These are phyloP conservation scores for Magnolia officinalis DNA, from an alignment of 164 flowering plant species.

Conservation along the genomic window DNA sequence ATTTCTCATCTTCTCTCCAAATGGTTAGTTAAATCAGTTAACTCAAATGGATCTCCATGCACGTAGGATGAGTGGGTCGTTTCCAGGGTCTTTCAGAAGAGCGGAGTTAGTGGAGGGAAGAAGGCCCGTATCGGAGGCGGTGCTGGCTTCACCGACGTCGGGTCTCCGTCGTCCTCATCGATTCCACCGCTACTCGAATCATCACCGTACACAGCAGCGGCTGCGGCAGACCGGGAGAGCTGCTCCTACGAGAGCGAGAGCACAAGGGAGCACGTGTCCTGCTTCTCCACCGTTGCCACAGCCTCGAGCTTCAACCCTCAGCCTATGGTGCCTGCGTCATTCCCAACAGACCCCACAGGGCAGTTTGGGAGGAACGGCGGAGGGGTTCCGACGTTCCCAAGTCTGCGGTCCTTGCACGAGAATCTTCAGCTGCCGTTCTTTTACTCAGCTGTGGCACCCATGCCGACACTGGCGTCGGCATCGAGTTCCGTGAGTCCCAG, in stretches of 20 bases:
- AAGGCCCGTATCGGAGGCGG: conserved; percentile 12
- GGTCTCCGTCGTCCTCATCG: conserved; percentile 25
- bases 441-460: conserved; percentile 26
- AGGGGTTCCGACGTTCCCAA: conserved; percentile 34
- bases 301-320: conserved; percentile 8
- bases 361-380: conserved; percentile 15
- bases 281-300: conserved; percentile 77
- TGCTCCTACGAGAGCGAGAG: conserved; percentile 42
- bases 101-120: conserved; percentile 13
- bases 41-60: neutral
- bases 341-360: neutral
- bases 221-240: conserved; percentile 20
- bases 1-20: too few species aligned
- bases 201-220: conserved; percentile 14
- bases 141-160: conserved; percentile 4
- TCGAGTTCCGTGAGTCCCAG: neutral
- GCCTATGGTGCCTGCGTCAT: neutral
- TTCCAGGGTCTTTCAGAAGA: conserved; percentile 12
- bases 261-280: conserved; percentile 85
- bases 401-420: conserved; percentile 65
- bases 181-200: conserved; percentile 29
- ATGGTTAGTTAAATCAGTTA: too few species aligned
- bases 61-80: conserved; percentile 14
- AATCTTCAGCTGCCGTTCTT: conserved; percentile 65
- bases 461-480: neutral